Conservation (phyloP, 257 asterid genomes). For the Parsonsia alboflavescens region DNA sequence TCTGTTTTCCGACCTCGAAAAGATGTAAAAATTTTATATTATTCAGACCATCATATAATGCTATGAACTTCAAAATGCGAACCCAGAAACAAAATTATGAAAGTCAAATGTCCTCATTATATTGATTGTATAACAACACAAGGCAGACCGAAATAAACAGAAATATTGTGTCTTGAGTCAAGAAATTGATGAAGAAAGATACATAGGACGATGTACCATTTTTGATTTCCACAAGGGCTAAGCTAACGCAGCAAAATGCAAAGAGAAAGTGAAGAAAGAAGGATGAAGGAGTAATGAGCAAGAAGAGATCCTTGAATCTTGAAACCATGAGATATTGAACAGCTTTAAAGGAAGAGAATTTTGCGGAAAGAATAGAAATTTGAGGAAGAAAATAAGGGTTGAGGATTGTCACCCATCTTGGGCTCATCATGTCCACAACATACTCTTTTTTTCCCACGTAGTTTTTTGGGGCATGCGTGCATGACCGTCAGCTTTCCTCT, state of each 20-base stretch:
- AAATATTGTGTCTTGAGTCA: neutral
- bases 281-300: neutral
- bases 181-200: neutral
- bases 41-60: neutral
- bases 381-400: conserved; percentile 17
- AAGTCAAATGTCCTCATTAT: neutral
- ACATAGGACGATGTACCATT: conserved; percentile 1
- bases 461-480: conserved; percentile 15
- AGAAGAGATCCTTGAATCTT: conserved; percentile 14
- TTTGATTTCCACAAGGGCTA: neutral
- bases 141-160: neutral
- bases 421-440: conserved; percentile 32
- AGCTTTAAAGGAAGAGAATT: conserved; percentile 16
- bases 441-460: conserved; percentile 12
- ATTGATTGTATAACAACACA: neutral
- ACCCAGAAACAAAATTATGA: neutral
- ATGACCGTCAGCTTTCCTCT: conserved; percentile 3
- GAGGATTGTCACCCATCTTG: conserved; percentile 6
- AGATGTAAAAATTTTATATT: neutral
- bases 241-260: neutral
- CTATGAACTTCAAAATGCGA: neutral
- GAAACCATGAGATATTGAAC: conserved; percentile 12
- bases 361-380: conserved; percentile 19
- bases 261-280: neutral
- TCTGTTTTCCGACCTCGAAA: too few species aligned